phyloP scores from a whole-genome alignment of 2,329 filamentous ascomycete genomes.

The Phyllosticta capitalensis region DNA sequence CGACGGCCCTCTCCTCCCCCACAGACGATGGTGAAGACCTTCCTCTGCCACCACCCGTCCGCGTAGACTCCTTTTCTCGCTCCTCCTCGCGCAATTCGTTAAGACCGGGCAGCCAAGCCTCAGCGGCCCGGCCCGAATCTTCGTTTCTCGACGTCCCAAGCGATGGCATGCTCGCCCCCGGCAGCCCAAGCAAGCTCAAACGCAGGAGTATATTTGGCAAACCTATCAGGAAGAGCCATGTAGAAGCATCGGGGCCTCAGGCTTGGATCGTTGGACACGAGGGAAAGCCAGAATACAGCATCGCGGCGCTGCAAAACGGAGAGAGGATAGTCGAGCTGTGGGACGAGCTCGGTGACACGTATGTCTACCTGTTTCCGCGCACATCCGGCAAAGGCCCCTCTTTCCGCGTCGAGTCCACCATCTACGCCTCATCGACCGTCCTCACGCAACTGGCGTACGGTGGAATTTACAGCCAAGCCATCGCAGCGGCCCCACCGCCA shows the following conservation, averaged over 20 bases:
- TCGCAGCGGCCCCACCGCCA: constrained; percentile 12
- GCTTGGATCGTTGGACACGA: constrained; percentile 53
- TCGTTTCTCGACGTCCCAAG: constrained; percentile 4
- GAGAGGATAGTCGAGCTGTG: constrained; percentile 51
- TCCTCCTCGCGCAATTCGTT: constrained; percentile 5
- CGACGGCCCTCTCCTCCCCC: neutral
- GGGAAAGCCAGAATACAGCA: constrained; percentile 47
- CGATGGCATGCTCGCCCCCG: constrained; percentile 8
- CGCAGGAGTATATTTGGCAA: constrained; percentile 25
- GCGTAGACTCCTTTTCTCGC: constrained; percentile 8
- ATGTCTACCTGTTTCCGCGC: constrained; percentile 53
- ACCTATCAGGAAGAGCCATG: constrained; percentile 19
- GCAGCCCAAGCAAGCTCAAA: constrained; percentile 19
- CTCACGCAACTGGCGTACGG: constrained; percentile 49
- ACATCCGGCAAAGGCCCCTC: constrained; percentile 48
- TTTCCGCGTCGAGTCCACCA: constrained; percentile 51
- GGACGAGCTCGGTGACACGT: constrained; percentile 53
- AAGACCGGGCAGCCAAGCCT: neutral
- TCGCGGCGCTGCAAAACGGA: constrained; percentile 40
- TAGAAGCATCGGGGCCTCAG: constrained; percentile 21
- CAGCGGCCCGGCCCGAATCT: constrained; percentile 5
- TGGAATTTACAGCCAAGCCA: constrained; percentile 34
- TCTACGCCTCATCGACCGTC: constrained; percentile 47
- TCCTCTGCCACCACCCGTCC: constrained; percentile 4
- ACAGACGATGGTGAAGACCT: constrained; percentile 8